These are phyloP conservation scores for Streptanthus diversifolius DNA, from an alignment of 345 rosid genomes.

Conservation along the genomic window DNA sequence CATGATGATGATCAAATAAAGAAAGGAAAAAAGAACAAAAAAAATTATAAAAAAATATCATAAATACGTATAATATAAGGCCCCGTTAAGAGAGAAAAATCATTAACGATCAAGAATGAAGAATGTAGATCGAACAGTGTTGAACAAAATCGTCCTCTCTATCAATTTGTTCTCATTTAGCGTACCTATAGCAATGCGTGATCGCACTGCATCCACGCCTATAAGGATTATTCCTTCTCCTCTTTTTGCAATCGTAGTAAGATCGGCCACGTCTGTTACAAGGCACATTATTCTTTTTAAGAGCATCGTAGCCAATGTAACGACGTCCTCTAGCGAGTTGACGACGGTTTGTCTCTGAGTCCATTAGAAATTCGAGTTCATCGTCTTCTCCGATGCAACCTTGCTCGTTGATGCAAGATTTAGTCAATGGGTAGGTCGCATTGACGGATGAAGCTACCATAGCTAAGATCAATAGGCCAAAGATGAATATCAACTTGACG, in stretches of 20 bases:
- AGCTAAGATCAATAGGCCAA: slow-evolving; percentile 30
- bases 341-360: slow-evolving; percentile 38
- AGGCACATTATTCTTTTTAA: slow-evolving; percentile 39
- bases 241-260: slow-evolving; percentile 46
- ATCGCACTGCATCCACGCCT: slow-evolving; percentile 52
- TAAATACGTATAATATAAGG: slow-evolving; percentile 26
- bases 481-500: slow-evolving; percentile 32
- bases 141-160: slow-evolving; percentile 18
- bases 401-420: slow-evolving; percentile 27
- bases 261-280: slow-evolving; percentile 49
- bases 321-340: slow-evolving; percentile 29
- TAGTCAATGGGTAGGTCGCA: slow-evolving; percentile 24
- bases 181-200: slow-evolving; percentile 45
- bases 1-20: slow-evolving; percentile 25
- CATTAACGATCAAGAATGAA: slow-evolving; percentile 22
- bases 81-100: slow-evolving; percentile 7
- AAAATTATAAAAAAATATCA: not conserved
- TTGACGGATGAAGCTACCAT: slow-evolving; percentile 29
- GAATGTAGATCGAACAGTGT: slow-evolving; percentile 10
- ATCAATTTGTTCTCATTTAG: slow-evolving; percentile 23
- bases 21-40: not conserved
- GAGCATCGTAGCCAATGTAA: slow-evolving; percentile 47
- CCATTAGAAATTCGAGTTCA: slow-evolving; percentile 38
- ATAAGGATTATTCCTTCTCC: slow-evolving; percentile 43
- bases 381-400: slow-evolving; percentile 38